Evolutionary conservation across 805 yeast species (phyloP), one percentile per base, ranked within the genome.

Genomic region (Kluyveromyces starmeri): DNA sequence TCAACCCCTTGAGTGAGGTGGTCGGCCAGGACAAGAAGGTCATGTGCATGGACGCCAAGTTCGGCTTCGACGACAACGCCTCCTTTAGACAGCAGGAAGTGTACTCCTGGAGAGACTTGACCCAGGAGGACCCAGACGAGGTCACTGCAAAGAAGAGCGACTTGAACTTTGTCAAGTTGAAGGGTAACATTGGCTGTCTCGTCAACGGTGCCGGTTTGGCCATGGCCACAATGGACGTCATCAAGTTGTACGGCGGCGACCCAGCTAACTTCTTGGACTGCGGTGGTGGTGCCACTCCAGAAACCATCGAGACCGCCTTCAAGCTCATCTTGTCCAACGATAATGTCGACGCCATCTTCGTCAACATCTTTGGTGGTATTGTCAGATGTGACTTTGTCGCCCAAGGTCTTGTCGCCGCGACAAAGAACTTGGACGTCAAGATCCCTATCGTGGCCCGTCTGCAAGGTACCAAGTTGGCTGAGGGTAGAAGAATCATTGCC

Each of bases 181-280:
- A 89, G 59, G 99, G 99, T 66, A 84, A 86, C 73, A 89, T 92
- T 58, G 99, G 98, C 53, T 89, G 96, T 71, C 73, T 92, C 44
- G 99, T 92, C 62, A 92, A 92, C 66, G 99, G 99, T 71, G 99
- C 99, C 40, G 99, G 99, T 65, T 75, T 92, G 61, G 99, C 99
- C 55, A 92, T 92, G 99, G 99, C 99, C 52, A 92, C 99, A 47
- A 88, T 92, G 96, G 99, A 92, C 67, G 94, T 94, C 62, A 85
- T 92, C 71, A 86, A 92, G 70, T 76, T 92, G 54, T 83, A 86
- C 70, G 96, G 97, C 56, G 99, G 99, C 64, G 83, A 77, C 50
- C 99, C 99, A 54, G 99, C 98, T 47, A 92, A 92, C 74, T 92
- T 92, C 76, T 76, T 92, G 62, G 99, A 92, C 71, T 92, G 96